Conservation (phyloP, 176 grass and related monocot genomes). For the Oryza meridionalis region DNA sequence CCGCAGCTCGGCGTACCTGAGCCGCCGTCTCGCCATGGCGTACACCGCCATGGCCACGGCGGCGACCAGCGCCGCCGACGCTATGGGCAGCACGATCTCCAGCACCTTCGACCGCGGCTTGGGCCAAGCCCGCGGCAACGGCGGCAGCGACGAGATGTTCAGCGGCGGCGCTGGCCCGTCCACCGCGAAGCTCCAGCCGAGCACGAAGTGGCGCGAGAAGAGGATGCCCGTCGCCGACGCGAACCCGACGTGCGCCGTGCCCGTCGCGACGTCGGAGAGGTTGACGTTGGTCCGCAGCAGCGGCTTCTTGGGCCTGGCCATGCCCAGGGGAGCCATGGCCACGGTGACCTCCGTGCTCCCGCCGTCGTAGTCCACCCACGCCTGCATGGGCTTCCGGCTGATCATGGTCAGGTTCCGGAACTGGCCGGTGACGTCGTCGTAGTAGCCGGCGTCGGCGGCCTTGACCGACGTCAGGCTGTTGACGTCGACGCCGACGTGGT, state of each 20-base stretch:
- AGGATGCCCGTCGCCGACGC: slow-evolving; percentile 59
- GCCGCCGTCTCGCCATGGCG: slow-evolving; percentile 12
- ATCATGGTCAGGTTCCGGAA: slow-evolving; percentile 43
- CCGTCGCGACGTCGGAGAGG: slow-evolving; percentile 31
- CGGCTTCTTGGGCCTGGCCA: slow-evolving; percentile 39
- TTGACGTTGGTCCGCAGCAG: slow-evolving; percentile 39
- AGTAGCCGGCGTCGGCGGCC: slow-evolving; percentile 39
- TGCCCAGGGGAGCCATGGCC: slow-evolving; percentile 41
- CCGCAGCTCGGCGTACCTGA: slow-evolving; percentile 44
- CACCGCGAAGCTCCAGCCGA: slow-evolving; percentile 74
- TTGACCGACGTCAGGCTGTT: slow-evolving; percentile 10
- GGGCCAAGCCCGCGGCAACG: slow-evolving; percentile 32
- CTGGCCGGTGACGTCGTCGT: slow-evolving; percentile 34
- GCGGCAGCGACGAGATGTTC: slow-evolving; percentile 42
- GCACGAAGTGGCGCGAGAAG: slow-evolving; percentile 62
- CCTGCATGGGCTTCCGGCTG: slow-evolving; percentile 56
- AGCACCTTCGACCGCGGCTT: slow-evolving; percentile 33
- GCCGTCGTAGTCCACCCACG: slow-evolving; percentile 56
- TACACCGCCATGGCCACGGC: neutral
- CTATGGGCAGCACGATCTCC: slow-evolving; percentile 41
- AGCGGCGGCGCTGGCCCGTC: slow-evolving; percentile 52
- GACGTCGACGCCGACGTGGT: slow-evolving; percentile 68
- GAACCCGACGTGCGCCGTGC: slow-evolving; percentile 62
- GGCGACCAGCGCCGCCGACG: slow-evolving; percentile 16
- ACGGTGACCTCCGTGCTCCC: slow-evolving; percentile 28